Evolutionary conservation across 345 rosid species (phyloP).

Genomic region (Noccaea bulbosa): DNA sequence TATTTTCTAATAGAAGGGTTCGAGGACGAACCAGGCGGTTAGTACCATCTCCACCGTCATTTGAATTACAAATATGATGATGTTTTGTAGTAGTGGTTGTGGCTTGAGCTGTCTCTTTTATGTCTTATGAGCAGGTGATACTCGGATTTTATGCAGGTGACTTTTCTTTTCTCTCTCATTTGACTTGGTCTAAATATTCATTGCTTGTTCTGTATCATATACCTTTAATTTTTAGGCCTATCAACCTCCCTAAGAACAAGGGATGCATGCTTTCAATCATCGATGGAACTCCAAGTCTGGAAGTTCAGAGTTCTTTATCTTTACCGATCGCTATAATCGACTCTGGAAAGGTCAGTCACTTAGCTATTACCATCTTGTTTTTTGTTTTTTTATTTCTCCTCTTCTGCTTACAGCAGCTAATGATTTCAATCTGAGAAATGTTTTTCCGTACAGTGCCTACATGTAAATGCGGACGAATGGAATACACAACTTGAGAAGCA

Average conservation of each 20-base stretch:
- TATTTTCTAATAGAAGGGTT: constrained; percentile 71
- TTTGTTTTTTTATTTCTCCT: not conserved
- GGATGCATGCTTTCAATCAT: constrained; percentile 51
- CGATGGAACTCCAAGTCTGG: constrained; percentile 44
- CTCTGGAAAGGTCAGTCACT: constrained; percentile 58
- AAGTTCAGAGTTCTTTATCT: constrained; percentile 52
- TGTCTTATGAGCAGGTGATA: constrained; percentile 55
- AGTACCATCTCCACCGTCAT: constrained; percentile 21
- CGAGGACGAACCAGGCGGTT: constrained; percentile 76
- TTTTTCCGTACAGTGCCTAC: constrained; percentile 49
- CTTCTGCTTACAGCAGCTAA: constrained; percentile 4
- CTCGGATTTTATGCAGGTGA: constrained; percentile 78
- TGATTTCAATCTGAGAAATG: not conserved
- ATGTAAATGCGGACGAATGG: constrained; percentile 55
- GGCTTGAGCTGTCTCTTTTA: constrained; percentile 2
- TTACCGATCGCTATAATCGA: constrained; percentile 64
- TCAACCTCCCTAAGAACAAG: constrained; percentile 44
- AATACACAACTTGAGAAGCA: constrained; percentile 50
- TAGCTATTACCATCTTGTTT: not conserved
- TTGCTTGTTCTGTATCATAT: constrained; percentile 18
- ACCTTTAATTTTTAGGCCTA: constrained; percentile 52
- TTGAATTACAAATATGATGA: constrained; percentile 6
- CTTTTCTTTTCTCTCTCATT: not conserved
- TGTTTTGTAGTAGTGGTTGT: constrained; percentile 16
- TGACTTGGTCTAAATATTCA: not conserved